Percentiles rank a stretch among this genome's conserved stretches.
Conservation (phyloP, 305 asterid species). For the Solanum hybrid region DNA sequence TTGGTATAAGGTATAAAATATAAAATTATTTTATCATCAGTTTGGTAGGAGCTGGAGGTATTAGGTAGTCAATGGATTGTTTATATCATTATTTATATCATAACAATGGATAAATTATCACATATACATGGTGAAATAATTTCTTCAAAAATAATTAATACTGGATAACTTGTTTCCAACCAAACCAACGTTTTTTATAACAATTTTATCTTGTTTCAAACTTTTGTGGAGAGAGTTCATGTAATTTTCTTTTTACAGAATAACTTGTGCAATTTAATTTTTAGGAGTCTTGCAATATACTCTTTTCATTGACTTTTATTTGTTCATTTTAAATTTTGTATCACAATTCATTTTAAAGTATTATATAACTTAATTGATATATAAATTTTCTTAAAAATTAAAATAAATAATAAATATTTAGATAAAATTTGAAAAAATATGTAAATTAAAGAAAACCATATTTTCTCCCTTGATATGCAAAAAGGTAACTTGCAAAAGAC, state of each 20-base stretch:
- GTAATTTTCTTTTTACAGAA: background rate
- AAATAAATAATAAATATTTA: no score
- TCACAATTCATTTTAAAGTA: no score
- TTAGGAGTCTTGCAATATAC: background rate
- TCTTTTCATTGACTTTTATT: background rate
- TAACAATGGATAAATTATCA: no score
- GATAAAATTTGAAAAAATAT: background rate
- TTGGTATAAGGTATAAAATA: no score
- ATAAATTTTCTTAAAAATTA: no score
- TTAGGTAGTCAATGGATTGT: background rate
- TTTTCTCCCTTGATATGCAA: background rate
- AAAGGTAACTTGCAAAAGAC: background rate
- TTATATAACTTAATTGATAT: no score
- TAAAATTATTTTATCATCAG: no score
- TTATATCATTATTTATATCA: background rate
- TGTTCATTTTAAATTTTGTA: background rate
- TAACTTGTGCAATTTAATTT: background rate
- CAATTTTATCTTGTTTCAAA: rapidly evolving
- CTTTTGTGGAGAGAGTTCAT: background rate
- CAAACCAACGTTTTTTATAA: no score
- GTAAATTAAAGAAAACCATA: background rate
- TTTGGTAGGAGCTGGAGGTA: background rate
- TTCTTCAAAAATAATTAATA: no score
- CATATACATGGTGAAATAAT: no score
- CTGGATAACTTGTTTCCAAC: no score